Conservation (phyloP, 441 rosid genomes). For the Syzygium malaccense region DNA sequence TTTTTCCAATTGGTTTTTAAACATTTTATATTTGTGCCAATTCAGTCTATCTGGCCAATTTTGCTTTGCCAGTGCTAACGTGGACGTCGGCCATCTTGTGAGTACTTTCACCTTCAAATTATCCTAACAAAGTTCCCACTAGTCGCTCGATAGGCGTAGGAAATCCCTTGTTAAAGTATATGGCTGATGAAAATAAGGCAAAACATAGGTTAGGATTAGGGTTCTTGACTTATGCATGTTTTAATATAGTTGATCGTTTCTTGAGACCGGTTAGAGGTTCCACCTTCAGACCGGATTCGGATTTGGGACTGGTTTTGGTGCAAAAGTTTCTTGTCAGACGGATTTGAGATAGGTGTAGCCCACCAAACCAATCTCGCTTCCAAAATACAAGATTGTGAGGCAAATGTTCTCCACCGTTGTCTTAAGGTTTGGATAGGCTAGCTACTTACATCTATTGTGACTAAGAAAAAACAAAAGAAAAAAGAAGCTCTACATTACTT, state of each 20-base stretch:
- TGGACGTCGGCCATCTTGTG: too few species aligned
- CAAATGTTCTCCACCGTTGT: not conserved
- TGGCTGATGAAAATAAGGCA: not conserved
- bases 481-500: not conserved
- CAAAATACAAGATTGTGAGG: not conserved
- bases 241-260: too few species aligned
- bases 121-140: not conserved
- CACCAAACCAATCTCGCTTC: not conserved
- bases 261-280: too few species aligned
- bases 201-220: not conserved
- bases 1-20: too few species aligned
- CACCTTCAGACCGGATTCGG: too few species aligned
- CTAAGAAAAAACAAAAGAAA: too few species aligned
- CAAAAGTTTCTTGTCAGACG: not conserved
- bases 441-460: not conserved
- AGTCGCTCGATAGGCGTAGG: not conserved
- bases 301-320: not conserved
- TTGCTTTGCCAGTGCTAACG: fast-evolving
- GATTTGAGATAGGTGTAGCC: not conserved
- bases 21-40: too few species aligned
- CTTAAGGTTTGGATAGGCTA: not conserved
- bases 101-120: too few species aligned
- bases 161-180: not conserved
- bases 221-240: too few species aligned
- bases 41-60: too few species aligned